Base-by-base conservation (phyloP, 805 yeast species). In the Saccharomycopsis javanensis region DNA sequence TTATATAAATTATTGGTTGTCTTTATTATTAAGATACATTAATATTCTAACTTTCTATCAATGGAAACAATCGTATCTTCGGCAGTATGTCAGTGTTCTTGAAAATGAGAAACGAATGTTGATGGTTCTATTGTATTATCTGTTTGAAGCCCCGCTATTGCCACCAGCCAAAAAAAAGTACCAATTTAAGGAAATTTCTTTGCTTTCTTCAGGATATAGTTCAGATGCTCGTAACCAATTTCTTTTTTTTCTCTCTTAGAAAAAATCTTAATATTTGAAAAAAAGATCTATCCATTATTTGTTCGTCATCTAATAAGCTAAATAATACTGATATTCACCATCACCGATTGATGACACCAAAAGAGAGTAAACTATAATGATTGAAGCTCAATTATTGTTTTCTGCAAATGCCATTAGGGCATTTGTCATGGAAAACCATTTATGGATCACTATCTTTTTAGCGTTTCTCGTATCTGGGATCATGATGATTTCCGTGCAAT, bases 401-500 rank as follows among this genome's bases (percentile, higher is more conserved):
- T 10, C 20, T n/a, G 18, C n/a, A 18, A 25, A 48, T 25, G 30
- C 42, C 2, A 15, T 34, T 3, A 51, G 20, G 23, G 54, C 27
- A 4, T 51, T 51, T 33, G 28, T 33, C 16, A 16, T 34, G 46
- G 48, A 46, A 25, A 56, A 56, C 54, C 38, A 27, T 5, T 13
- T 53, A 23, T 33, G 50, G 27, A 25, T 56, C 23, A 46, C 56
- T 25, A 35, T 35, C 5, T 15, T 56, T 16, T 18, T 53, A 5
- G 59, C 48, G 34, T 37, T 53, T n/a, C 27, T 56, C 11, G 30
- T 53, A 15, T 28, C 54, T 6, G 54, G 59, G 16, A 38, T 56
- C n/a, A 34, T 18, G 3, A 25, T 54, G 27, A 56, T 56, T 35
- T 34, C 33, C 1, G 34, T 45, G 38, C 58, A 56, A 27, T 27